Conservation (phyloP, 1,284 basidiomycete species). For the Spongispora temasekensis region DNA sequence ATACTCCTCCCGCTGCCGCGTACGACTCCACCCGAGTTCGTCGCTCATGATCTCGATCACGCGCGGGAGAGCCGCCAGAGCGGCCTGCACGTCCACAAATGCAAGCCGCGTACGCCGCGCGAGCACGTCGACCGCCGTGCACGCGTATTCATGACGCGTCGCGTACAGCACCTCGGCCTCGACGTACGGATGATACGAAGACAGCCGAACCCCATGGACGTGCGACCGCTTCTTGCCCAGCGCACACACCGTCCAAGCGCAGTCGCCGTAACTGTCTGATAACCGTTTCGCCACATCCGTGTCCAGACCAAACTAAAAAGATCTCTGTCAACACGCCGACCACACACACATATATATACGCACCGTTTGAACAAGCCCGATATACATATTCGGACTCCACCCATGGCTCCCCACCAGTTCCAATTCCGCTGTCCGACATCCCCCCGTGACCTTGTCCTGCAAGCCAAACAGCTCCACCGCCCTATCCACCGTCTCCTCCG, state of each 20-base stretch:
- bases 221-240: constrained; percentile 83
- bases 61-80: constrained; percentile 82
- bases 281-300: constrained; percentile 94
- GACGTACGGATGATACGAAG: constrained; percentile 83
- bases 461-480: constrained; percentile 83
- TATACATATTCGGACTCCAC: constrained; percentile 97
- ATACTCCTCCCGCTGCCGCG: constrained; percentile 62
- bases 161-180: constrained; percentile 96
- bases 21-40: constrained; percentile 78
- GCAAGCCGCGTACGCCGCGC: constrained; percentile 89
- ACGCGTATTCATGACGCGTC: constrained; percentile 87
- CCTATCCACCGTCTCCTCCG: constrained; percentile 91
- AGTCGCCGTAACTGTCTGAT: constrained; percentile 93
- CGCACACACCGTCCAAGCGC: constrained; percentile 92
- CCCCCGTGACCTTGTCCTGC: constrained; percentile 53
- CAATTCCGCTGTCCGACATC: constrained; percentile 81
- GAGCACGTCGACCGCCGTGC: constrained; percentile 89
- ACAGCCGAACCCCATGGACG: constrained; percentile 80
- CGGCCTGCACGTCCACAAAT: constrained; percentile 91
- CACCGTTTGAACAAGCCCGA: constrained; percentile 90
- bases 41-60: constrained; percentile 92
- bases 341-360: no score
- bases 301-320: constrained; percentile 76
- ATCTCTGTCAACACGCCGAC: no score
- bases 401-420: constrained; percentile 92